phyloP scores from a whole-genome alignment of 2,329 filamentous ascomycete genomes.

The Alternaria solani region DNA sequence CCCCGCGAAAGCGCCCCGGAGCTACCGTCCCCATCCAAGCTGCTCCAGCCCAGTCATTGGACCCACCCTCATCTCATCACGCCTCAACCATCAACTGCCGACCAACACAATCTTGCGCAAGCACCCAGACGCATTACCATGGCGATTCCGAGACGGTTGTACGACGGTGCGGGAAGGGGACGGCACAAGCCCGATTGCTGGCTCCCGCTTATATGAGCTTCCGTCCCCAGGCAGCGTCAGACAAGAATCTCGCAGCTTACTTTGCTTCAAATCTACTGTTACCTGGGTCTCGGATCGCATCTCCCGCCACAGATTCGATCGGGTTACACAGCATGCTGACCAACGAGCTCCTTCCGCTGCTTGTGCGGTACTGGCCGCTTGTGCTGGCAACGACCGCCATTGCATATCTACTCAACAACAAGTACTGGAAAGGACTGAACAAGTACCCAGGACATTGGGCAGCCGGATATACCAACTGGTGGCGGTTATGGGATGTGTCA shows the following conservation, averaged over 20 bases:
- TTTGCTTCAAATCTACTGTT: conserved; percentile 2
- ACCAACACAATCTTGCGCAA: conserved; percentile 17
- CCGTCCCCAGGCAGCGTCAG: conserved; percentile 10
- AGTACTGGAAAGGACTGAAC: conserved; percentile 66
- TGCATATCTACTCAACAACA: conserved; percentile 54
- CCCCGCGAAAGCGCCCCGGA: conserved; percentile 20
- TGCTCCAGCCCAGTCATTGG: conserved; percentile 17
- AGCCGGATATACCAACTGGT: conserved; percentile 75
- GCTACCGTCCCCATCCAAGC: conserved; percentile 15
- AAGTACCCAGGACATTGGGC: conserved; percentile 76
- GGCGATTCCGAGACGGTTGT: conserved; percentile 10
- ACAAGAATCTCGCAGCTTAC: conserved; percentile 13
- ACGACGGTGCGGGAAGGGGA: not conserved
- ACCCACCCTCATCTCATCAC: conserved; percentile 20
- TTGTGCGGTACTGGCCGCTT: conserved; percentile 55
- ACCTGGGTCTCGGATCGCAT: conserved; percentile 21
- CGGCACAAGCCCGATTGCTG: conserved; percentile 8
- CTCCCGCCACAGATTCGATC: conserved; percentile 5
- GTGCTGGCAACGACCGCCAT: conserved; percentile 43
- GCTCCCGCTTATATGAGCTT: conserved; percentile 16
- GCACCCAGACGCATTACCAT: conserved; percentile 7
- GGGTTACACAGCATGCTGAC: conserved; percentile 43
- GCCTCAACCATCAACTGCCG: conserved; percentile 28
- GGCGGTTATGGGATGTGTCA: conserved; percentile 75
- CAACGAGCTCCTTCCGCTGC: conserved; percentile 45